These are phyloP conservation scores for Suillus fuscotomentosus DNA, from an alignment of 768 basidiomycete genomes.

Conservation along the genomic window DNA sequence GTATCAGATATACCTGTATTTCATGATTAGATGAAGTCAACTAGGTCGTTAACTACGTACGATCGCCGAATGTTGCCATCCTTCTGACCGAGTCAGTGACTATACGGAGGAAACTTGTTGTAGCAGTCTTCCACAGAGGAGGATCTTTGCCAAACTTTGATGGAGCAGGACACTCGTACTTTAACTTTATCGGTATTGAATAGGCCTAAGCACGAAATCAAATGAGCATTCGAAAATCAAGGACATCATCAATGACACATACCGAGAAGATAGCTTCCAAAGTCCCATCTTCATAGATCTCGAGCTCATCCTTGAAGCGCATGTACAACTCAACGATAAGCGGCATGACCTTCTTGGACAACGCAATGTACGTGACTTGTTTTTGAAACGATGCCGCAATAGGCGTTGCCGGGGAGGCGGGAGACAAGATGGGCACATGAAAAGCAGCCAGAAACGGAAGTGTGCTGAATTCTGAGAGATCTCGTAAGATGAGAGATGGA, in stretches of 20 bases:
- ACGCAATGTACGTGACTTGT: slow-evolving; percentile 83
- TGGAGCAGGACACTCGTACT: slow-evolving; percentile 90
- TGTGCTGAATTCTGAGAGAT: slow-evolving; percentile 82
- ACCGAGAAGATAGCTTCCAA: slow-evolving; percentile 82
- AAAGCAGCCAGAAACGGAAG: slow-evolving; percentile 87
- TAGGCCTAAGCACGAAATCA: slow-evolving; percentile 55
- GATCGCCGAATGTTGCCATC: slow-evolving; percentile 47
- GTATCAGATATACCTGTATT: slow-evolving; percentile 54
- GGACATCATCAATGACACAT: slow-evolving; percentile 20
- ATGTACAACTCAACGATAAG: slow-evolving; percentile 76
- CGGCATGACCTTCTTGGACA: slow-evolving; percentile 90
- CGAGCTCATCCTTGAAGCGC: slow-evolving; percentile 35
- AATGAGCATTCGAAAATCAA: neutral
- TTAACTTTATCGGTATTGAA: slow-evolving; percentile 88
- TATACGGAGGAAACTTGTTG: slow-evolving; percentile 68
- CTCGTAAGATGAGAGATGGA: slow-evolving; percentile 74
- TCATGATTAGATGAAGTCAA: neutral
- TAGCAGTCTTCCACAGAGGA: slow-evolving; percentile 97
- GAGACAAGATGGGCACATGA: slow-evolving; percentile 31
- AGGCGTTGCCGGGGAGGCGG: slow-evolving; percentile 13
- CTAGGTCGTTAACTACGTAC: slow-evolving; percentile 33
- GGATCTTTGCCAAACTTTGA: slow-evolving; percentile 85
- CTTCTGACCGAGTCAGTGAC: slow-evolving; percentile 64
- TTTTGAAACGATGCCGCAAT: slow-evolving; percentile 39
- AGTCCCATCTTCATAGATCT: slow-evolving; percentile 62